These are phyloP conservation scores for Saturnispora diversa DNA, from an alignment of 805 yeast species.

Conservation along the genomic window DNA sequence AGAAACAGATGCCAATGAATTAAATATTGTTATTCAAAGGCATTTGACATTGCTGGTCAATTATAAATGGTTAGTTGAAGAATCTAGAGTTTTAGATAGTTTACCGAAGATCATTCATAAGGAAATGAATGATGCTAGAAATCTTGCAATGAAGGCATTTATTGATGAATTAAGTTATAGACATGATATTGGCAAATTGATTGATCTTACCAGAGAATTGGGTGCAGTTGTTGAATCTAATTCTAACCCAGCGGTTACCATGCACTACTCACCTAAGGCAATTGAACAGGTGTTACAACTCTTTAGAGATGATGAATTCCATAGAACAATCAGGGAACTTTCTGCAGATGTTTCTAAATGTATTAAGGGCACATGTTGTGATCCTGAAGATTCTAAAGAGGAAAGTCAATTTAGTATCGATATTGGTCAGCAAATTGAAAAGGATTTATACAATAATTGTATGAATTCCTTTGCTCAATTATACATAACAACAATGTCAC, in stretches of 20 bases:
- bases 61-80: conserved; percentile 43
- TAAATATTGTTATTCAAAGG: conserved; percentile 11
- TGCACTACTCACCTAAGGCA: conserved; percentile 53
- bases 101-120: conserved; percentile 19
- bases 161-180: conserved; percentile 36
- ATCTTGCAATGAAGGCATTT: conserved; percentile 35
- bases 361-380: conserved; percentile 26
- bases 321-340: conserved; percentile 45
- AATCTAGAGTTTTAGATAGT: conserved; percentile 25
- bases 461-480: conserved; percentile 67
- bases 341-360: conserved; percentile 51
- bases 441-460: conserved; percentile 48
- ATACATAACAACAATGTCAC: conserved; percentile 44
- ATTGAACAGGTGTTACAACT: conserved; percentile 48
- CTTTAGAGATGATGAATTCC: conserved; percentile 53
- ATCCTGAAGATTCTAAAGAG: conserved; percentile 8
- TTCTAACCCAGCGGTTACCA: conserved; percentile 47
- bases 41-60: conserved; percentile 44
- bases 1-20: conserved; percentile 10
- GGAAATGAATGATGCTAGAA: conserved; percentile 25
- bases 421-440: conserved; percentile 37
- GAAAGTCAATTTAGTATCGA: conserved; percentile 25
- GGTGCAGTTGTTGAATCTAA: conserved; percentile 40
- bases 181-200: conserved; percentile 58
- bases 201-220: conserved; percentile 56